A percentile compares a stretch with the other conserved stretches of the same genome.
These are phyloP conservation scores for Saccharomyces hybrid DNA, from an alignment of 1,139 yeast genomes.

Conservation along the genomic window DNA sequence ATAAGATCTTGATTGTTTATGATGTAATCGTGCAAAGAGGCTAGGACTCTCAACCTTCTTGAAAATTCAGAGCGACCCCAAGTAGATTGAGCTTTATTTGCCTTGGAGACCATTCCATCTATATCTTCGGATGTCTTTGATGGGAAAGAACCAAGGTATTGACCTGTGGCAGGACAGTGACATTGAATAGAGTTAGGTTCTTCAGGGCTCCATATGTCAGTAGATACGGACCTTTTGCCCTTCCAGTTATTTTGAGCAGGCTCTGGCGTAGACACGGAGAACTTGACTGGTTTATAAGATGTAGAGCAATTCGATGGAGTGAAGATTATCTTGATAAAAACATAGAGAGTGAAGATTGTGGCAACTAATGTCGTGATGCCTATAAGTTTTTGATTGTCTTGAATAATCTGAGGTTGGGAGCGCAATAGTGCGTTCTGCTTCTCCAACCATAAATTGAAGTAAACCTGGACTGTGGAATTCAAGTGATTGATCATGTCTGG, in stretches of 20 bases:
- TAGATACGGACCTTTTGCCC: slow-evolving; percentile 67
- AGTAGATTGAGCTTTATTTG: slow-evolving; percentile 45
- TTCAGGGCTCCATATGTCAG: slow-evolving; percentile 34
- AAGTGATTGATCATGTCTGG: slow-evolving; percentile 25
- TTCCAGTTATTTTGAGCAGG: slow-evolving; percentile 92
- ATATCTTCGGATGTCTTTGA: slow-evolving; percentile 62
- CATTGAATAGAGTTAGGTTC: slow-evolving; percentile 69
- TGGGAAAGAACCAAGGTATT: slow-evolving; percentile 63
- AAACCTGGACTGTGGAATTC: slow-evolving; percentile 25
- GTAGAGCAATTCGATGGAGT: slow-evolving; percentile 9
- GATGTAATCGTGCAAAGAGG: slow-evolving; percentile 64
- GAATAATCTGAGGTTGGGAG: slow-evolving; percentile 14
- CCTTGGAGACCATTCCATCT: slow-evolving; percentile 51
- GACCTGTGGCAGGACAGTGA: slow-evolving; percentile 95
- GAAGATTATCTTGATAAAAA: slow-evolving; percentile 15
- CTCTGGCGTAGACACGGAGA: slow-evolving; percentile 60
- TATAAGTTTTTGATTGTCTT: slow-evolving; percentile 11
- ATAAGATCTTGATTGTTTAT: slow-evolving; percentile 77
- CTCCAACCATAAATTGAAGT: slow-evolving; percentile 19
- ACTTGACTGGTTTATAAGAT: slow-evolving; percentile 38
- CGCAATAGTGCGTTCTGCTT: slow-evolving; percentile 12
- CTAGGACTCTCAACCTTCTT: slow-evolving; percentile 60
- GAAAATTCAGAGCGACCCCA: slow-evolving; percentile 58
- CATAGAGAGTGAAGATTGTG: slow-evolving; percentile 15
- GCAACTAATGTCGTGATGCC: slow-evolving; percentile 19